Evolutionary conservation across 176 grass and related monocot genomes (phyloP), one percentile per base, ranked within the genome.

Genomic region (Bolboschoenus planiculmis): DNA sequence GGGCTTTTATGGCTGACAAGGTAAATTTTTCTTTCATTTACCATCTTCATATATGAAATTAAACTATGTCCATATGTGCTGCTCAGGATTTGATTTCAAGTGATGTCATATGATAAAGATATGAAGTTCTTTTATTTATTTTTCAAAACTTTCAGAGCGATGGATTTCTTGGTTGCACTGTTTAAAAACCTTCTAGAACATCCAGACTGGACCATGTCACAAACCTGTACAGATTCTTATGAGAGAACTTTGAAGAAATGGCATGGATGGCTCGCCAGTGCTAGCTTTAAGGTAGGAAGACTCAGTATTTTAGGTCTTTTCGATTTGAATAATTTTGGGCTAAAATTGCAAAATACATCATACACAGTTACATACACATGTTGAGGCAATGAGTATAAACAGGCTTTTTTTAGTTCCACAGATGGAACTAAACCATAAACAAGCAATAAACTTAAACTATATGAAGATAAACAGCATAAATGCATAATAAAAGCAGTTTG

Each of bases 1-100:
- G 96, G 92, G 53, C 90, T 99, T 95, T 88, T 99, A 77, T 95
- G 96, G 96, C 86, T 99, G 54, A 99, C 96, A 44, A 99, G 96
- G 92, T 99, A 56, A 67, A 37, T 65, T 83, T 44, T 15, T 53
- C 4, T 10, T 77, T 27, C 29, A 30, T 53, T 50, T 33, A 53
- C 27, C 33, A 77, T 77, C 14, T n/a, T 77, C 27, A 51, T 16
- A 51, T 77, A 33, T 18, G 46, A 50, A 46, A 31, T 13, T 77
- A 53, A 47, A 48, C 1, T 48, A 7, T 30, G 2, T 74, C 46
- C 53, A 77, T 20, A 35, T 61, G 24, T 57, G 11, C 33, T 21
- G 55, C 13, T 26, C 8, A 36, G 33, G 18, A 70, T 68, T 51
- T 68, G n/a, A 21, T 14, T 58, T 73, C 23, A 2, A 39, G 20